Conservation (phyloP, 1,284 basidiomycete genomes). For the Sporisorium scitamineum region DNA sequence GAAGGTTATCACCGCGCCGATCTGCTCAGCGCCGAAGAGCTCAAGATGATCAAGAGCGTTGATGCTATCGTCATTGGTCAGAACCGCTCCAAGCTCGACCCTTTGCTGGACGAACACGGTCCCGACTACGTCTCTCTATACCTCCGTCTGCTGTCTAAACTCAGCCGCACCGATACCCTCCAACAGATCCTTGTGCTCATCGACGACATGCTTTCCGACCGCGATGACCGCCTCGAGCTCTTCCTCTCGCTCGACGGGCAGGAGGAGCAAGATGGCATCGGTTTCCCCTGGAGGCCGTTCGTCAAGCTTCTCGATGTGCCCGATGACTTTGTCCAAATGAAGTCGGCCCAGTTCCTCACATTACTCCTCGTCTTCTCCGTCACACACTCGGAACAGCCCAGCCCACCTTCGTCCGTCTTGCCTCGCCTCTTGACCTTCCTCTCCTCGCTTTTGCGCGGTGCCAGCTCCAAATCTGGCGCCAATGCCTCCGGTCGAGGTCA, state of each 20-base stretch:
- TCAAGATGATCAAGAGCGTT: conserved; percentile 77
- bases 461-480: conserved; percentile 29
- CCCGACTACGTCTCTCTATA: conserved; percentile 85
- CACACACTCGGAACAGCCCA: conserved; percentile 31
- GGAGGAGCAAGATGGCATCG: conserved; percentile 71
- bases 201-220: conserved; percentile 85
- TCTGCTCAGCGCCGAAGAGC: conserved; percentile 87
- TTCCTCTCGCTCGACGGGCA: conserved; percentile 61
- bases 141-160: conserved; percentile 89
- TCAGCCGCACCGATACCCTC: conserved; percentile 91
- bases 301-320: conserved; percentile 84
- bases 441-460: conserved; percentile 33
- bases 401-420: conserved; percentile 37
- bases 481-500: conserved; percentile 5
- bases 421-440: conserved; percentile 52
- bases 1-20: conserved; percentile 97
- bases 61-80: conserved; percentile 91
- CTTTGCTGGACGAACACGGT: conserved; percentile 71
- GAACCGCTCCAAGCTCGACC: conserved; percentile 87
- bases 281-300: conserved; percentile 86
- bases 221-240: conserved; percentile 67
- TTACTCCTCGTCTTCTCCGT: conserved; percentile 75
- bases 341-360: conserved; percentile 87
- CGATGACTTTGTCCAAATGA: conserved; percentile 93
- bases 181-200: conserved; percentile 92